Percentiles rank a stretch among this genome's conserved stretches.
Conservation (phyloP, 148 eudicot genomes). For the Diospyros lotus region DNA sequence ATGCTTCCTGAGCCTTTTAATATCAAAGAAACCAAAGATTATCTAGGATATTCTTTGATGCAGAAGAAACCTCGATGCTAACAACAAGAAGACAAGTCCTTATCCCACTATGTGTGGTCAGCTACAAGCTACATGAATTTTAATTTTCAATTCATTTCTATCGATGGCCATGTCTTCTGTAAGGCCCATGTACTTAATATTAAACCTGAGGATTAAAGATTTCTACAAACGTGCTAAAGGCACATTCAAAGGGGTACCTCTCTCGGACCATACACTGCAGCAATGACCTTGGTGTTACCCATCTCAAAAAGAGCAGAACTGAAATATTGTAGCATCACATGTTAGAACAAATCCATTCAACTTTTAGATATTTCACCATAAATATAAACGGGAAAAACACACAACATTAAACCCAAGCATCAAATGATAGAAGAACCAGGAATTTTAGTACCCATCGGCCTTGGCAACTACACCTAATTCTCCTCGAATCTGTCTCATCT, state of each 20-base stretch:
- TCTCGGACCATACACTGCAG: constrained; percentile 93
- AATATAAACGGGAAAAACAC: not conserved
- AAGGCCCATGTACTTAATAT: too few relatives aligned
- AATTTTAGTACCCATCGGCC: constrained; percentile 58
- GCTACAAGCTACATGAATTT: too few relatives aligned
- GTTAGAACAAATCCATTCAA: not conserved
- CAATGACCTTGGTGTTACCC: constrained; percentile 98
- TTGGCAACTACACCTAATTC: constrained; percentile 63
- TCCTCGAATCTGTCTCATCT: constrained; percentile 89
- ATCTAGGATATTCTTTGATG: too few relatives aligned
- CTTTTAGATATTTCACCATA: not conserved
- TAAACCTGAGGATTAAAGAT: too few relatives aligned
- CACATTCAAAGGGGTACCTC: constrained; percentile 47
- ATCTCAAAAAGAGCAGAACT: constrained; percentile 93
- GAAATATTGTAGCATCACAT: constrained; percentile 18
- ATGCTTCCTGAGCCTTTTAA: too few relatives aligned
- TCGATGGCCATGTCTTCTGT: too few relatives aligned
- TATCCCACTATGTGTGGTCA: too few relatives aligned
- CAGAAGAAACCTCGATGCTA: too few relatives aligned
- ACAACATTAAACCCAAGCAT: not conserved
- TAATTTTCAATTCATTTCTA: too few relatives aligned
- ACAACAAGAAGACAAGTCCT: too few relatives aligned
- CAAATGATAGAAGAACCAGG: too few relatives aligned
- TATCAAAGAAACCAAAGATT: too few relatives aligned
- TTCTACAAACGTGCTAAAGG: not conserved